A percentile compares a stretch with the other conserved stretches of the same genome.
phyloP scores from a whole-genome alignment of 106 monocot species.

The Cymbidium sinense region DNA sequence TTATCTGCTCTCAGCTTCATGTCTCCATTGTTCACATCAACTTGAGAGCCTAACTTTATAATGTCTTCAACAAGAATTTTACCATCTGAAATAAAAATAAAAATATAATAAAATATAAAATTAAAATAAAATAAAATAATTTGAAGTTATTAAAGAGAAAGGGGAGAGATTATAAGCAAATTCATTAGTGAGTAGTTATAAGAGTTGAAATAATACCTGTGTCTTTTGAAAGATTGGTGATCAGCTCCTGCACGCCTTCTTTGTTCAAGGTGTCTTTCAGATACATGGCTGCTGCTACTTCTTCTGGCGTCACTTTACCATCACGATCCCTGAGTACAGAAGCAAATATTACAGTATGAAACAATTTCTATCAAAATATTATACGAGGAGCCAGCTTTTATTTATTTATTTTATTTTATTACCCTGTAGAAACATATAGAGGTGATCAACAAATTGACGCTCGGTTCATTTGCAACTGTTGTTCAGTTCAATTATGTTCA shows the following conservation, averaged over 20 bases:
- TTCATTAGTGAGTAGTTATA: background rate
- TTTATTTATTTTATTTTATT: no score
- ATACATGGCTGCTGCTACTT: constrained; percentile 80
- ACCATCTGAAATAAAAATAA: constrained; percentile 44
- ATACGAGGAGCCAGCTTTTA: no score
- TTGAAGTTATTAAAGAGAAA: no score
- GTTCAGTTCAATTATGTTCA: no score
- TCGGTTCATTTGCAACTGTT: no score
- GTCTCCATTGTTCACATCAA: constrained; percentile 29
- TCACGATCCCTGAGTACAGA: constrained; percentile 63
- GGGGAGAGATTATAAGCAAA: background rate
- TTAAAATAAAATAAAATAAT: background rate
- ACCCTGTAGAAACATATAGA: no score
- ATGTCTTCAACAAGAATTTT: constrained; percentile 98
- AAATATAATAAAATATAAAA: background rate
- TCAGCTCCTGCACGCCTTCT: constrained; percentile 80
- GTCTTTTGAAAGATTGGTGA: constrained; percentile 86
- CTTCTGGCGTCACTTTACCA: constrained; percentile 90
- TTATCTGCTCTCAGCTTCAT: constrained; percentile 19
- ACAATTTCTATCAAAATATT: background rate
- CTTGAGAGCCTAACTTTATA: constrained; percentile 51
- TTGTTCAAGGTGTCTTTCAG: constrained; percentile 75
- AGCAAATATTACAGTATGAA: background rate
- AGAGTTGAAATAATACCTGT: constrained; percentile 32
- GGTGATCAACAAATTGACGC: no score